phyloP scores from a whole-genome alignment of 306 rosid genomes.

The Canavalia gladiata region DNA sequence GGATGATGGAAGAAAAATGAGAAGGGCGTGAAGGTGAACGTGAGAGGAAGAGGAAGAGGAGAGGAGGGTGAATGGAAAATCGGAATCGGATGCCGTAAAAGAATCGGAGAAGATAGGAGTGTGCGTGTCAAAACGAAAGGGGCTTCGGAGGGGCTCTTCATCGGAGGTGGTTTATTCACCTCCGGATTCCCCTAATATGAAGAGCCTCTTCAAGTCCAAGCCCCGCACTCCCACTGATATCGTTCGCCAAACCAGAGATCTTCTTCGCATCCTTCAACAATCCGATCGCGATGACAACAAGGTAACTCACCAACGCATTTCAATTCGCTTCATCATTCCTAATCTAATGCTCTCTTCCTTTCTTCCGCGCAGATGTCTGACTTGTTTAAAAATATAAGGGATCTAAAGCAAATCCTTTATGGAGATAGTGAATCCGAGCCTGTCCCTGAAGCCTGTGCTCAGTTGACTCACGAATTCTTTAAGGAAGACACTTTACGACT shows the following conservation, averaged over 20 bases:
- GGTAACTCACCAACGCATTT: conserved; percentile 14
- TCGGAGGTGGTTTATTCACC: conserved; percentile 47
- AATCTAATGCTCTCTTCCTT: not conserved
- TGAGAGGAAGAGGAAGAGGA: not conserved
- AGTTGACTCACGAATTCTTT: conserved; percentile 88
- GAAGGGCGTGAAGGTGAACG: not conserved
- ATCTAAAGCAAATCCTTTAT: conserved; percentile 78
- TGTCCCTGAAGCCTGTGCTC: conserved; percentile 86
- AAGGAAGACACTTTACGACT: conserved; percentile 75
- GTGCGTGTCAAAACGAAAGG: conserved; percentile 49
- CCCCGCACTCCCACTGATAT: conserved; percentile 78
- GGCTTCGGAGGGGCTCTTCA: conserved; percentile 56
- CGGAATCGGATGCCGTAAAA: not conserved
- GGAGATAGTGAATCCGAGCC: conserved; percentile 95
- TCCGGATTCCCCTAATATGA: conserved; percentile 55
- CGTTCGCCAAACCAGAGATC: conserved; percentile 84
- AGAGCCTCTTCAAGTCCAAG: conserved; percentile 87
- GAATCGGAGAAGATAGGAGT: conserved; percentile 52
- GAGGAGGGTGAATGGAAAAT: not conserved
- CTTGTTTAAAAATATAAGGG: conserved; percentile 71
- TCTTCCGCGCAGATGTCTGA: conserved; percentile 62
- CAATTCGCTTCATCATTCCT: too few species aligned
- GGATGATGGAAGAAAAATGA: not conserved
- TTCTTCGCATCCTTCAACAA: conserved; percentile 61
- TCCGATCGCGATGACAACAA: conserved; percentile 70